A percentile compares a stretch with the other conserved stretches of the same genome.
These are phyloP conservation scores for Phytophthora fragariae DNA, from an alignment of 352 stramenopile genomes.

Conservation along the genomic window DNA sequence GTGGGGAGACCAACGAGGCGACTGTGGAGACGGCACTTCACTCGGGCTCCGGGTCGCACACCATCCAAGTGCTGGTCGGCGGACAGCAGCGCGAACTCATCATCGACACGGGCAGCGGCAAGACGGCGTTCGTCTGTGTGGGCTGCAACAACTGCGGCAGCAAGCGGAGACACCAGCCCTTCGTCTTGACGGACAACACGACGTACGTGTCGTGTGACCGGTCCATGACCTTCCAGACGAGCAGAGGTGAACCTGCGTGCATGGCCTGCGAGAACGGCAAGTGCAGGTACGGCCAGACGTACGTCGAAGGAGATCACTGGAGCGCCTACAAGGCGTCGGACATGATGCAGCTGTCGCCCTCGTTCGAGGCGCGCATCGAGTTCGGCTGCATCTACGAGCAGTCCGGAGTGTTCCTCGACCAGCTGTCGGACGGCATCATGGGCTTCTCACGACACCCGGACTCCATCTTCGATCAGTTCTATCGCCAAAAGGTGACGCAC, in stretches of 20 bases:
- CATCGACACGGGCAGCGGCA: conserved; percentile 96
- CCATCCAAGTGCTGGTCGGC: conserved; percentile 69
- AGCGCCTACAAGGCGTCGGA: conserved; percentile 90
- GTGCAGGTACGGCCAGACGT: conserved; percentile 92
- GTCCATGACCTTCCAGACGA: conserved; percentile 30
- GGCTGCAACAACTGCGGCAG: conserved; percentile 90
- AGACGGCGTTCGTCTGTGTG: conserved; percentile 96
- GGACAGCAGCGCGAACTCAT: conserved; percentile 90
- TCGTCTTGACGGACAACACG: conserved; percentile 55
- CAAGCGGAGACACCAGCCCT: conserved; percentile 86
- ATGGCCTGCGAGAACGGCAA: conserved; percentile 59
- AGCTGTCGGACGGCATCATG: conserved; percentile 97
- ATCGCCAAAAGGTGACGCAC: conserved; percentile 77
- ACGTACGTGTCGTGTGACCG: conserved; percentile 59
- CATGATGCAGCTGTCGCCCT: conserved; percentile 56
- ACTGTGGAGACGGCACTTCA: conserved; percentile 52
- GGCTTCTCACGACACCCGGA: conserved; percentile 92
- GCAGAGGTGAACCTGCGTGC: conserved; percentile 29
- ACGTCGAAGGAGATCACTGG: conserved; percentile 95
- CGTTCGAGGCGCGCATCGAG: conserved; percentile 64
- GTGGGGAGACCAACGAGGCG: conserved; percentile 1
- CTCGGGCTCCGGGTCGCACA: conserved; percentile 73
- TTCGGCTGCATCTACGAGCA: conserved; percentile 96
- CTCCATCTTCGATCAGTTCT: conserved; percentile 94
- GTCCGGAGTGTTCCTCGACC: conserved; percentile 91